Evolutionary conservation across 2,329 filamentous ascomycete species (phyloP).

Genomic region (Diaporthe longicolla): DNA sequence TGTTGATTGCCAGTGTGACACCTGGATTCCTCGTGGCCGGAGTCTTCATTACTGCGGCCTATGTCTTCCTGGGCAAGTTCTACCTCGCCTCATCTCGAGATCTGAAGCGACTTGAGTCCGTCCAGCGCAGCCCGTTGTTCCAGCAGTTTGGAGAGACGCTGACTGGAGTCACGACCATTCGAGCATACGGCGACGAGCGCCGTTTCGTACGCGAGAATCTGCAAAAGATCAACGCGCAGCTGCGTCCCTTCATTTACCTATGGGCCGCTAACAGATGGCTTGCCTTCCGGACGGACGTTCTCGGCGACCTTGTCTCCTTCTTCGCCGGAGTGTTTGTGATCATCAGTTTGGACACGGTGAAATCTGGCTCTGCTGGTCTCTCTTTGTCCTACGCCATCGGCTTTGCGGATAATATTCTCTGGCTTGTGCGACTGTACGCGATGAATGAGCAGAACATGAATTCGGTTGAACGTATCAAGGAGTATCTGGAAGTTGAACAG

Average conservation of each 20-base stretch:
- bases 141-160: slow-evolving; percentile 98
- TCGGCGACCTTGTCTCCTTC: slow-evolving; percentile 93
- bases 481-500: slow-evolving; percentile 96
- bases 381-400: slow-evolving; percentile 96
- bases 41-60: slow-evolving; percentile 85
- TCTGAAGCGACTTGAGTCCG: slow-evolving; percentile 93
- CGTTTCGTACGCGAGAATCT: slow-evolving; percentile 96
- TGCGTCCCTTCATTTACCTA: slow-evolving; percentile 93
- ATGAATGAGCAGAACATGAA: slow-evolving; percentile 99
- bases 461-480: slow-evolving; percentile 95
- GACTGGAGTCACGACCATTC: slow-evolving; percentile 94
- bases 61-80: slow-evolving; percentile 86
- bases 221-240: slow-evolving; percentile 87
- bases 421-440: slow-evolving; percentile 94
- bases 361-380: slow-evolving; percentile 92
- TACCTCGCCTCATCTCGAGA: slow-evolving; percentile 96
- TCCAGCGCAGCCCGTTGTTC: slow-evolving; percentile 94
- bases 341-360: slow-evolving; percentile 83
- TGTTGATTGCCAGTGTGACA: slow-evolving; percentile 89
- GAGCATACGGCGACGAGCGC: slow-evolving; percentile 93
- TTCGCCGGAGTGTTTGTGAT: slow-evolving; percentile 94
- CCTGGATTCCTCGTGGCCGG: slow-evolving; percentile 91
- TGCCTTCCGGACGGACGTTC: slow-evolving; percentile 89
- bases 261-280: slow-evolving; percentile 99
- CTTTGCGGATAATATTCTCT: slow-evolving; percentile 96